Base-by-base conservation (phyloP, 2,329 filamentous ascomycete genomes). In the Rhynchosporium agropyri region DNA sequence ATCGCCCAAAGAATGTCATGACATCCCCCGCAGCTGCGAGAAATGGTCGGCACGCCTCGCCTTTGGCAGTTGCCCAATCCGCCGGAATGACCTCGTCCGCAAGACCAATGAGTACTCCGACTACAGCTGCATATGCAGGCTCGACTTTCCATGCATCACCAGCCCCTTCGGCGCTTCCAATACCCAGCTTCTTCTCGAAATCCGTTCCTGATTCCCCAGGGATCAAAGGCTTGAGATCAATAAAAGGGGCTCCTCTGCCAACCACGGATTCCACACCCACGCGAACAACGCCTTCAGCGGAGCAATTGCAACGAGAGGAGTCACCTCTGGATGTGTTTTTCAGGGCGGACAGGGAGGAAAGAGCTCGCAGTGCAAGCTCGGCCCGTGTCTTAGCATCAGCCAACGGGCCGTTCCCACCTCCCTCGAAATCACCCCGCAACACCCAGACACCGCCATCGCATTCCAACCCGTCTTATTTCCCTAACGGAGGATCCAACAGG, bases 81-180 rank as follows among this genome's bases (percentile, higher is more conserved):
- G 53, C 66, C 13, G 64, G 65, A 31, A 63, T 68, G 33, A 56
- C 67, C 48, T 66, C 62, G 71, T 77, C 81, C 46, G 75, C 76
- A 46, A 76, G 75, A 46, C 78, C 79, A 57, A 71, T 74, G 46
- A 75, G 75, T 50, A 76, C 73, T 13, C 81, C 81, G 28, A 79
- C 81, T 26, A 61, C 65, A 42, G 58, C 70, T 40, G 71, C 69
- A 10, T 99, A 97, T 77, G 95, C 95, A 45, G 95, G 94, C 13
- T 90, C 94, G 40, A 96, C 92, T 4, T 99, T 98, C 76, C 93
- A 97, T 76, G 91, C 92, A 46, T 98, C 95, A 8, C 95, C 95
- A 26, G 94, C 93, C 1, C 90, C 95, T 0, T 96, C 92, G 8
- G 88, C 92, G 29, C 81, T 99, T 38, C 95, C 95, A 0, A 89